Evolutionary conservation across 2,329 filamentous ascomycete genomes (phyloP), one percentile per base, ranked within the genome.

Genomic region (Bertia moriformis): DNA sequence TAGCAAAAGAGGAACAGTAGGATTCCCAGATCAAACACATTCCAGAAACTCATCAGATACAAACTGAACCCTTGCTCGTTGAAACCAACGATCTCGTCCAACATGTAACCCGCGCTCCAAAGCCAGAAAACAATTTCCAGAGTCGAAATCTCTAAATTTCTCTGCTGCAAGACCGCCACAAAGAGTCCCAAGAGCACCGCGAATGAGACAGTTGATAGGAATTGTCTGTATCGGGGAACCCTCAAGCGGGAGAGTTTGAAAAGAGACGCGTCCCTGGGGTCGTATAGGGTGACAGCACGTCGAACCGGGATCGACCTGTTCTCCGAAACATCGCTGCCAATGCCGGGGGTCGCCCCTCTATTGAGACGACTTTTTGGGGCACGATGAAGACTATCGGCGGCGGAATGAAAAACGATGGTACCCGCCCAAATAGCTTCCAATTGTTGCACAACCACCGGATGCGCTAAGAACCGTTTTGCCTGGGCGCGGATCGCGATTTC

Each of bases 21-120:
- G 39, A 95, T 95, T 5, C 88, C 88, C 27, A 95, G 65, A 53
- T 95, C 89, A 56, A 95, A 94, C 27, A 88, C 76, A 56, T 95
- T 95, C 89, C 89, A 95, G 56, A 95, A 91, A 55, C 86, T 93
- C 78, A 95, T 89, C 51, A 95, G 85, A 60, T 95, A 96, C 19
- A 96, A 72, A 27, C 87, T 88, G 55, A 95, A 95, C 2, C 89
- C 89, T 59, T 95, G 87, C 57, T 96, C 89, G 47, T 88, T 94
- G 66, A 95, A 95, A 10, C 88, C 88, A 14, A 95, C 87, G 17
- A 96, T 72, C 59, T 95, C 89, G 51, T 95, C 89, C 20, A 95
- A 73, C 86, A 95, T 93, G 58, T 93, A 95, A 1, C 89, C 89
- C 18, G 86, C 85, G 53, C 86, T 93, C 88, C 89, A 96, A 57